Base-by-base conservation (phyloP, 345 rosid genomes). In the Citrus inodora region DNA sequence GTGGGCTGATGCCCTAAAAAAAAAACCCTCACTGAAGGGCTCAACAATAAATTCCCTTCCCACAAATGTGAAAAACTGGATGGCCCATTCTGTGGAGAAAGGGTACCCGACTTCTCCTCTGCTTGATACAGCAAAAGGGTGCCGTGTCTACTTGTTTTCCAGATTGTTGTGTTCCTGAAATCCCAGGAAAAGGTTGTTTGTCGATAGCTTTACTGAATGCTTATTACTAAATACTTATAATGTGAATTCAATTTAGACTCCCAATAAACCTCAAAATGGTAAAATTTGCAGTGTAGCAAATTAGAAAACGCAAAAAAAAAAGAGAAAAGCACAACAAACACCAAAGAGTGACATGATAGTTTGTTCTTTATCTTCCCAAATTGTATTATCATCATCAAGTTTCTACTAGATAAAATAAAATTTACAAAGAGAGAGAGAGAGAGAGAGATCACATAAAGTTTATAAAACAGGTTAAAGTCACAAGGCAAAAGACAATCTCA, bases 111-210 rank as follows among this genome's bases (percentile, higher is more conserved):
- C 55, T 1, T 83, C 90, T 71, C 98, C 98, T 40, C 84, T 95
- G 83, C 90, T 95, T 24, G 98, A 92, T 78, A 83, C 89, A 24
- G 81, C 90, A 24, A 97, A 95, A 77, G 97, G 97, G 38, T 93
- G 92, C 79, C 98, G 90, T 60, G 76, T 83, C 78, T 48, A 48
- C 55, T 14, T 48, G 21, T 48, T 48, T 48, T 48, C 55, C 14
- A 14, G 55, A 48, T 48, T 48, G 19, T 16, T 14, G 1, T 48
- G 55, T 48, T 48, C 55, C 55, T 48, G 55, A 48, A 48, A 14
- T 48, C 55, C 55, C 17, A 48, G 19, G 55, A 14, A 16, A 48
- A 48, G 55, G 55, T 48, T 40, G 46, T 40, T 40, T 40, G 46
- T 9, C 13, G 11, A 40, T 40, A 9, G 46, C 46, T 40, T 40